Percentiles rank a stretch among this genome's conserved stretches.
Evolutionary conservation across 257 asterid genomes (phyloP).

Genomic region (Nyctanthes arbortristis): DNA sequence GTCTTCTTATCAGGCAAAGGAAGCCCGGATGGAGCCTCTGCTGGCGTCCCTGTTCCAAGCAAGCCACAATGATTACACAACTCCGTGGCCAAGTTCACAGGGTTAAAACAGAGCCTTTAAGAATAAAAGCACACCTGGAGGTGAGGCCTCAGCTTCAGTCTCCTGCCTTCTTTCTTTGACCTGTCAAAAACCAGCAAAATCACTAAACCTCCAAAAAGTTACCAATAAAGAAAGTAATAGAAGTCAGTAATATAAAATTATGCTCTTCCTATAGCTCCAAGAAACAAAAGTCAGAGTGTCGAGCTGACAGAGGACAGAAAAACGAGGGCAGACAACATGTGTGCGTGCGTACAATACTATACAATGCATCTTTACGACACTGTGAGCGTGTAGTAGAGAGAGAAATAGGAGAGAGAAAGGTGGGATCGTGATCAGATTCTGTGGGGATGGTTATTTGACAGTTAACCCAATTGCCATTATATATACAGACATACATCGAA

Average conservation of each 20-base stretch:
- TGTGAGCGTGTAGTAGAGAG: slow-evolving; percentile 31
- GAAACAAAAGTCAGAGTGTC: slow-evolving; percentile 49
- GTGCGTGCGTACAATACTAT: slow-evolving; percentile 33
- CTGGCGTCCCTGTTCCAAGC: slow-evolving; percentile 62
- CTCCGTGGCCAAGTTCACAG: not conserved
- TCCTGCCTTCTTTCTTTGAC: slow-evolving; percentile 53
- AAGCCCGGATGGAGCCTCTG: slow-evolving; percentile 39
- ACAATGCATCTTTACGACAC: slow-evolving; percentile 30
- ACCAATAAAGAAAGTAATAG: slow-evolving; percentile 27
- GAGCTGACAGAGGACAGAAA: slow-evolving; percentile 49
- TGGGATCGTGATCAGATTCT: slow-evolving; percentile 72
- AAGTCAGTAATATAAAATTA: slow-evolving; percentile 29
- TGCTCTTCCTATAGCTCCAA: slow-evolving; percentile 18
- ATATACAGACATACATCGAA: slow-evolving; percentile 29
- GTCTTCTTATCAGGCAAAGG: slow-evolving; percentile 81
- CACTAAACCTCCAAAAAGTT: slow-evolving; percentile 26
- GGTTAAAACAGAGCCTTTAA: not conserved
- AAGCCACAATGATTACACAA: slow-evolving; percentile 23
- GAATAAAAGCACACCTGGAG: slow-evolving; percentile 53
- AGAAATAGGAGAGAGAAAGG: slow-evolving; percentile 40
- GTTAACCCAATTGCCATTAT: slow-evolving; percentile 72
- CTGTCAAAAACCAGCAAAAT: slow-evolving; percentile 60
- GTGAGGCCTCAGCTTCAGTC: slow-evolving; percentile 49
- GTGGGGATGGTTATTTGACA: slow-evolving; percentile 82
- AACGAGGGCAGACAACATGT: slow-evolving; percentile 48